Percentiles rank a stretch among this genome's conserved stretches.
Conservation (phyloP, 75 land plant species). For the Selaginella tamariscina region DNA sequence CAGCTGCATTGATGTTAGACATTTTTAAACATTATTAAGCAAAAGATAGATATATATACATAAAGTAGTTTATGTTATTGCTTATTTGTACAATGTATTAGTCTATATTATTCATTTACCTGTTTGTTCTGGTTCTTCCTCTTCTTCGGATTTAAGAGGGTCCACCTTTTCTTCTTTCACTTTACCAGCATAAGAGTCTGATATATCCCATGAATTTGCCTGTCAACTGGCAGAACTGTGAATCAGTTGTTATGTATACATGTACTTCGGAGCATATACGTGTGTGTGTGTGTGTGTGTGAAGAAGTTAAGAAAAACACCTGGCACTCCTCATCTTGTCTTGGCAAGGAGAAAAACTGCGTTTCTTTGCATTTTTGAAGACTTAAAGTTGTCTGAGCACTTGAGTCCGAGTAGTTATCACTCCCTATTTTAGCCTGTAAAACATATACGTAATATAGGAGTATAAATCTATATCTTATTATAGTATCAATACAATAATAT, state of each 20-base stretch:
- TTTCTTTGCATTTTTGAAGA: slow-evolving; percentile 25
- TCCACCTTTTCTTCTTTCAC: slow-evolving; percentile 8
- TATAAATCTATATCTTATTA: too few relatives aligned
- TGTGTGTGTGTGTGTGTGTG: too few relatives aligned
- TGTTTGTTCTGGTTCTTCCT: slow-evolving; percentile 2
- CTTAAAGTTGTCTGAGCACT: slow-evolving; percentile 24
- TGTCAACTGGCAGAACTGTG: slow-evolving; percentile 2
- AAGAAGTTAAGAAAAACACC: slow-evolving; percentile 20
- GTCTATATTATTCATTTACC: too few relatives aligned
- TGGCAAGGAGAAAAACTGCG: slow-evolving; percentile 24
- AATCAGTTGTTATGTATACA: too few relatives aligned
- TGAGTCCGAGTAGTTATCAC: slow-evolving; percentile 23
- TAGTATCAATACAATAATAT: not conserved
- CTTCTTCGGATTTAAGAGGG: slow-evolving; percentile 4
- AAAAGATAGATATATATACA: too few relatives aligned
- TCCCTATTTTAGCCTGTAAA: slow-evolving; percentile 28
- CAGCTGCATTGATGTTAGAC: too few relatives aligned
- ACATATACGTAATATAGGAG: too few relatives aligned
- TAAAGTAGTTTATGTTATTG: too few relatives aligned
- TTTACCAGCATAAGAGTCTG: slow-evolving; percentile 19
- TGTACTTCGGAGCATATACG: too few relatives aligned
- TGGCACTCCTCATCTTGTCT: slow-evolving; percentile 25
- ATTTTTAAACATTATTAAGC: too few relatives aligned
- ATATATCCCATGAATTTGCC: slow-evolving; percentile 37
- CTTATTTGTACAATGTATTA: too few relatives aligned